A percentile compares a stretch with the other conserved stretches of the same genome.
These are phyloP conservation scores for Aspergillus ellipticus DNA, from an alignment of 495 filamentous ascomycete species.

Conservation along the genomic window DNA sequence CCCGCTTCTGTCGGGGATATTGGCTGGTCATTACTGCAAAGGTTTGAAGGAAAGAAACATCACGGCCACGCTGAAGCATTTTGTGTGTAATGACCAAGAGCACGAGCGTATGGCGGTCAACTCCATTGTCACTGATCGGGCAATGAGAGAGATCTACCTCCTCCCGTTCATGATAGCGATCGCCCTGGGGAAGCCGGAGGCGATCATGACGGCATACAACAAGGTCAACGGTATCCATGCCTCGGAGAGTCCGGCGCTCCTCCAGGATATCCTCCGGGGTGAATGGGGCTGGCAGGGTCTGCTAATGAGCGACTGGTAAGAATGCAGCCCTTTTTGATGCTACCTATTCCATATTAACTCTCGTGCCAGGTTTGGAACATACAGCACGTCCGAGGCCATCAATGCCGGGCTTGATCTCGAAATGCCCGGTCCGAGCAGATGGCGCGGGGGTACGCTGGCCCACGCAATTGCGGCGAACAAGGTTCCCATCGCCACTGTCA, in stretches of 20 bases:
- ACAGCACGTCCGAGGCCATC: slow-evolving; percentile 56
- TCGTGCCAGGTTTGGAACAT: slow-evolving; percentile 50
- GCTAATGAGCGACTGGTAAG: slow-evolving; percentile 70
- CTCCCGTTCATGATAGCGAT: slow-evolving; percentile 70
- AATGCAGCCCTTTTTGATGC: slow-evolving; percentile 11
- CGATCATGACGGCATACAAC: slow-evolving; percentile 74
- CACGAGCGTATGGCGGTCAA: slow-evolving; percentile 58
- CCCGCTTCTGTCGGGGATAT: slow-evolving; percentile 59
- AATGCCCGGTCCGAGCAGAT: slow-evolving; percentile 63
- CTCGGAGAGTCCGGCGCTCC: slow-evolving; percentile 54
- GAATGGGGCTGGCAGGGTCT: slow-evolving; percentile 70
- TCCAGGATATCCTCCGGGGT: slow-evolving; percentile 59
- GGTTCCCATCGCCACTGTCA: slow-evolving; percentile 47
- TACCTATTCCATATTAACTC: background rate
- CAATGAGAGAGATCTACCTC: slow-evolving; percentile 68
- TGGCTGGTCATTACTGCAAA: slow-evolving; percentile 57
- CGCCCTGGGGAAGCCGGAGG: slow-evolving; percentile 50
- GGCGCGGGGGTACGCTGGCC: slow-evolving; percentile 50
- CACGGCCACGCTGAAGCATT: slow-evolving; percentile 68
- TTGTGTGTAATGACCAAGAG: slow-evolving; percentile 68
- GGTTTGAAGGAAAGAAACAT: slow-evolving; percentile 62
- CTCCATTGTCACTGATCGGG: slow-evolving; percentile 57
- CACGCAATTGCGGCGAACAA: slow-evolving; percentile 54
- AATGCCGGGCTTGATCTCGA: slow-evolving; percentile 66
- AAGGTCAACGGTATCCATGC: slow-evolving; percentile 69